These are phyloP conservation scores for Ramaria rubella DNA, from an alignment of 768 basidiomycete species.

Conservation along the genomic window DNA sequence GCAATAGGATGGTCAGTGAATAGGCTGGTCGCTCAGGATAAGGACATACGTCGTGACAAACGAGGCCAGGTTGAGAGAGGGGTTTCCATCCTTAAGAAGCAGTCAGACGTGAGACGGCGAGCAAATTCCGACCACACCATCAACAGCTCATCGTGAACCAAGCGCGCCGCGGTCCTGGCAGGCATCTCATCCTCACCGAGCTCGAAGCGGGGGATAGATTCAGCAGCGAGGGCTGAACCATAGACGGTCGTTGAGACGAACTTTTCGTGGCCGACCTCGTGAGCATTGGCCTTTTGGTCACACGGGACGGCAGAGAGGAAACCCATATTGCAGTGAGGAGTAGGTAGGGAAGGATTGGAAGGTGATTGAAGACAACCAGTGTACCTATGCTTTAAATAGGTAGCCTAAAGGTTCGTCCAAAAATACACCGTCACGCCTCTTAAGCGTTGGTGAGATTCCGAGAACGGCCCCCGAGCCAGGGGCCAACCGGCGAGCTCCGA, in stretches of 20 bases:
- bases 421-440: too few relatives aligned
- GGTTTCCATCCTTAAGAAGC: constrained; percentile 39
- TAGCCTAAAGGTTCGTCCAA: too few relatives aligned
- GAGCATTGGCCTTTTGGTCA: constrained; percentile 7
- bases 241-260: constrained; percentile 9
- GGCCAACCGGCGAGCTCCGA: too few relatives aligned
- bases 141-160: constrained; percentile 49
- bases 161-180: constrained; percentile 41
- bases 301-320: constrained; percentile 7
- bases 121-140: constrained; percentile 18
- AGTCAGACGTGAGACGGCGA: neutral
- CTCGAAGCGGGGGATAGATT: constrained; percentile 3
- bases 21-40: constrained; percentile 16
- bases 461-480: too few relatives aligned
- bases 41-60: constrained; percentile 32
- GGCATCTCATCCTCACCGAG: constrained; percentile 23
- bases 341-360: too few relatives aligned
- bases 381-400: too few relatives aligned
- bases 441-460: too few relatives aligned
- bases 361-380: too few relatives aligned
- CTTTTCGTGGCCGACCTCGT: constrained; percentile 2
- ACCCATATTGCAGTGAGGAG: constrained; percentile 2
- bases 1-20: constrained; percentile 28
- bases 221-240: constrained; percentile 3
- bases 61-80: constrained; percentile 57